Evolutionary conservation across 2,329 filamentous ascomycete genomes (phyloP), one percentile per base, ranked within the genome.

Genomic region (Zarea fungicola): DNA sequence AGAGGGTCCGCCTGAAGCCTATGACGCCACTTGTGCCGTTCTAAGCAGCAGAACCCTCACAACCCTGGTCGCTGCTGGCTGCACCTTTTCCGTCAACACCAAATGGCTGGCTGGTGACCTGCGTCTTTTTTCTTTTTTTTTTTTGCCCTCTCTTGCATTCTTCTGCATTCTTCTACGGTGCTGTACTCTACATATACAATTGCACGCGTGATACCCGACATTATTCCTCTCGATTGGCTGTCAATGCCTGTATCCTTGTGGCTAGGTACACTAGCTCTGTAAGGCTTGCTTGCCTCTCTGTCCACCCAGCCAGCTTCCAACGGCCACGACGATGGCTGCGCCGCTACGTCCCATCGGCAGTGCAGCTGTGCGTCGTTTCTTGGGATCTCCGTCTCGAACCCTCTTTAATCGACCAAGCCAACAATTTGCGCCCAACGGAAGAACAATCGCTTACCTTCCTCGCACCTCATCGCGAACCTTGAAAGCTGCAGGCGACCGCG

Each of bases 341-440:
- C 37, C 46, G 46, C 28, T 48, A 36, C 46, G 29, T 48, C 37
- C 46, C 22, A 7, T 36, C 31, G 39, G 46, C 22, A 14, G 37
- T 39, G 46, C 29, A 4, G 39, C 39, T 37, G 19, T 36, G 14
- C 46, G 31, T 19, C 37, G 37, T 8, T 21, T 14, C 9, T 9
- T 42, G 16, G 31, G 29, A 11, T 13, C 22, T 6, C 14, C 29
- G 37, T 31, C 60, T 83, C 2, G 75, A 80, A 43, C 66, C 64
- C 3, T 62, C 80, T 1, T 66, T 79, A 4, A 80, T 80, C 52
- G 72, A 77, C 53, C 78, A 74, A 42, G 71, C 70, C 5, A 70
- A 75, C 6, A 73, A 81, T 46, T 65, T 82, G 1, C 68, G 23
- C 19, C 46, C 22, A 3, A 5, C 9, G 19, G 26, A 11, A 26